Evolutionary conservation across 768 basidiomycete genomes (phyloP).

Genomic region (Suillus subluteus): DNA sequence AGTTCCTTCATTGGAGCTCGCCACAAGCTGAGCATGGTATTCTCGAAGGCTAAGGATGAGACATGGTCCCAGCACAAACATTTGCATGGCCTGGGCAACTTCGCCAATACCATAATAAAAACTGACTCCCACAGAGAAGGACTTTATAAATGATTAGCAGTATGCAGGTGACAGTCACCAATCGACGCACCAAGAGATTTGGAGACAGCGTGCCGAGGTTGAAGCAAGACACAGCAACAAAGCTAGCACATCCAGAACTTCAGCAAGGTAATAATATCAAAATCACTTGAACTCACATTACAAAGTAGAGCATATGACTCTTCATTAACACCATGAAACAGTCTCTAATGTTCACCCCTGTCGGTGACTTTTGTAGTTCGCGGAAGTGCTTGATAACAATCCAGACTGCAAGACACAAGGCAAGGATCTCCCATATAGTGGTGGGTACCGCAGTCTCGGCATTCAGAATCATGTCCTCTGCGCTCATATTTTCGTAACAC

Average conservation of each 20-base stretch:
- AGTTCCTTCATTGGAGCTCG: not conserved
- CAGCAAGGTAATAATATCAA: not conserved
- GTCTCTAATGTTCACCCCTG: not conserved
- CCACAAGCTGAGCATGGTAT: not conserved
- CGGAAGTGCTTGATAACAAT: not conserved
- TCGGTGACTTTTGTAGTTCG: not conserved
- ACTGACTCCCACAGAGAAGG: not conserved
- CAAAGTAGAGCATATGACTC: not conserved
- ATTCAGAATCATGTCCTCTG: not conserved
- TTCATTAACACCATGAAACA: not conserved
- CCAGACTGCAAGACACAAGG: not conserved
- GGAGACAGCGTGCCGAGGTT: not conserved
- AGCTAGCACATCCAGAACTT: not conserved
- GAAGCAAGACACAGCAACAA: not conserved
- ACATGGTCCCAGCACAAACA: not conserved
- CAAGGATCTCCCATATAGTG: not conserved
- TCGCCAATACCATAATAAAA: not conserved
- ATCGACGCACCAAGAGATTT: not conserved
- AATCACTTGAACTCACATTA: not conserved
- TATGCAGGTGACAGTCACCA: not conserved
- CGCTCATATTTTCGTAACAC: not conserved
- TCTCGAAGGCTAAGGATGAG: conserved; percentile 1
- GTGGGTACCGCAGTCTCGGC: not conserved
- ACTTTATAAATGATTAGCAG: not conserved
- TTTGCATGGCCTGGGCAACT: not conserved